These are phyloP conservation scores for Achaetomium macrosporum DNA, from an alignment of 2,329 filamentous ascomycete species.

Conservation along the genomic window DNA sequence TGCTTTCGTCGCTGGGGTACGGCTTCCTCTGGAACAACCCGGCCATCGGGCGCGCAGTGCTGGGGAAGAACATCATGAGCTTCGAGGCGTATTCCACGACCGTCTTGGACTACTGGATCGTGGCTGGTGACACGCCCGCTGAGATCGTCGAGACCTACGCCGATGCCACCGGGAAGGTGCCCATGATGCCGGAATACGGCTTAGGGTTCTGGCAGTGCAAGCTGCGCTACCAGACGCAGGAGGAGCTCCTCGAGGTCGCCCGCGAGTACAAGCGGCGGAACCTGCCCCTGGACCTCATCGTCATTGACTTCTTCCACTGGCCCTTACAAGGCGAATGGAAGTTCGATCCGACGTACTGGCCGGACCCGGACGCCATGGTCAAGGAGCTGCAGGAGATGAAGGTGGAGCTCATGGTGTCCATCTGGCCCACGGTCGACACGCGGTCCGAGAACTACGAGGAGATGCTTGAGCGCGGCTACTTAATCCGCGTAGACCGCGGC, in stretches of 20 bases:
- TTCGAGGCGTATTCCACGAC: slow-evolving; percentile 8
- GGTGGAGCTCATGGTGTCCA: slow-evolving; percentile 11
- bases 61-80: slow-evolving; percentile 8
- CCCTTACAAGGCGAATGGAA: slow-evolving; percentile 1
- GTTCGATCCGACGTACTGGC: slow-evolving; percentile 10
- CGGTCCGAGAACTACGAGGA: slow-evolving; percentile 10
- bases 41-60: neutral
- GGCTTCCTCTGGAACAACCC: slow-evolving; percentile 11
- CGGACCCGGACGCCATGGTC: slow-evolving; percentile 9
- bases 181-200: slow-evolving; percentile 5
- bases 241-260: slow-evolving; percentile 5
- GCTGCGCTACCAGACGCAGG: slow-evolving; percentile 10
- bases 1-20: slow-evolving; percentile 7
- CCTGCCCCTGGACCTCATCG: slow-evolving; percentile 4
- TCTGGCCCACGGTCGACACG: slow-evolving; percentile 11
- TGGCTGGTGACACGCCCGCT: neutral
- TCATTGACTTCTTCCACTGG: slow-evolving; percentile 8
- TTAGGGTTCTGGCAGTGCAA: slow-evolving; percentile 11
- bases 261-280: slow-evolving; percentile 4
- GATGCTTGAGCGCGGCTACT: slow-evolving; percentile 4
- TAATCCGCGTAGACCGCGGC: slow-evolving; percentile 1
- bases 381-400: slow-evolving; percentile 3
- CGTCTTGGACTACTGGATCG: slow-evolving; percentile 7
- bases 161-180: slow-evolving; percentile 2
- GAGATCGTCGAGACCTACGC: slow-evolving; percentile 6